Evolutionary conservation across 768 basidiomycete genomes (phyloP), one percentile per base, ranked within the genome.

Genomic region (Tylopilus intermedius): DNA sequence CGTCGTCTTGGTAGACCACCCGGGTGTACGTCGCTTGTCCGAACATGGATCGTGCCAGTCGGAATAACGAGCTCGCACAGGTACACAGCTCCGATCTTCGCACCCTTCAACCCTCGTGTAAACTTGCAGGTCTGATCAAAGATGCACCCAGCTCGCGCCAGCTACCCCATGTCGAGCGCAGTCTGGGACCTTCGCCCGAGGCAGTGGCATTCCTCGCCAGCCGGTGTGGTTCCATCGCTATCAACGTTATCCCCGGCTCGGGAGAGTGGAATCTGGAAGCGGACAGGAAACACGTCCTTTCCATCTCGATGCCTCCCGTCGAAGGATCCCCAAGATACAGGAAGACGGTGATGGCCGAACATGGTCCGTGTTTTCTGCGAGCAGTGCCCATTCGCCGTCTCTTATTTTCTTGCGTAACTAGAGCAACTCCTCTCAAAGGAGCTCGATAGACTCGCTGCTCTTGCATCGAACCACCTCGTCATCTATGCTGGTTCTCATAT

Each of bases 31-130:
- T 74, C 53, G 24, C 30, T 47, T 30, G 37, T 3, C 26, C 35
- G 37, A 24, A 10, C 24, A n/a, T 26, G 11, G 33, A 21, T 38
- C 21, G 42, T 48, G 5, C 30, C 35, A 48, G 30, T 13, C 21
- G 11, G 50, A 35, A 29, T 56, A 30, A 56, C 60, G 48, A 24
- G 39, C 9, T 27, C 21, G 38, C 27, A 13, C 60, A 90, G 88
- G 71, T 87, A 4, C 88, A 86, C 60, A 83, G 86, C 24, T 83
- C 86, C n/a, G 88, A 90, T 72, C 72, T 90, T 39, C 82, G 84
- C 29, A 67, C 70, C 9, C 79, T 90, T 21, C 67, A 79, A 6
- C 71, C 80, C 8, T 72, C 75, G 2, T 81, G 80, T 3, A 67
- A 71, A 54, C 70, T 90, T 18, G 70, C 77, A 5, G 71, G 67